Evolutionary conservation across 208 protist genomes (phyloP).

Genomic region (Leishmania aethiopica): DNA sequence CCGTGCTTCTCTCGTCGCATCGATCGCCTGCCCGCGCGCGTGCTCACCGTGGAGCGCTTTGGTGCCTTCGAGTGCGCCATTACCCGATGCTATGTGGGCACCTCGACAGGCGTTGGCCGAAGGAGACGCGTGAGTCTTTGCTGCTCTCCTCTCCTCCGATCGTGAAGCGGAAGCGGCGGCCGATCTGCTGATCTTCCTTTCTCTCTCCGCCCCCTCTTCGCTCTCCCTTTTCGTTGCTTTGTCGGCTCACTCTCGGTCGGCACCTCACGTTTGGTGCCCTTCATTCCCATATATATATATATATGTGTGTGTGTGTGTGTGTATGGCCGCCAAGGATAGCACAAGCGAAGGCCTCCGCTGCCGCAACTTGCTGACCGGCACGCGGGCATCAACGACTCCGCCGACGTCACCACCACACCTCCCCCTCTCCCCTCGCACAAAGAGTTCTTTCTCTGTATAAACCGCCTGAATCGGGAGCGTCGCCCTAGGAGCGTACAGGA

Average conservation of each 20-base stretch:
- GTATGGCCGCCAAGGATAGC: neutral
- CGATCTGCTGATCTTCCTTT: neutral
- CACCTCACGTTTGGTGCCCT: neutral
- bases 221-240: neutral
- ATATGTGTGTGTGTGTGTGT: too few species aligned
- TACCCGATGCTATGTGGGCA: neutral
- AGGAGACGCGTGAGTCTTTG: neutral
- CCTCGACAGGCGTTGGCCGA: neutral
- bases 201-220: neutral
- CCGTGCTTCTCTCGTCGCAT: neutral
- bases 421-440: neutral
- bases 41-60: neutral
- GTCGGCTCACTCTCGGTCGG: neutral
- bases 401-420: neutral
- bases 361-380: neutral
- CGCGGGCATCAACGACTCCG: neutral
- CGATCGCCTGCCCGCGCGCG: neutral
- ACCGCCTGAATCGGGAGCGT: neutral
- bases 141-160: neutral
- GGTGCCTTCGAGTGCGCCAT: neutral
- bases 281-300: neutral
- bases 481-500: too few species aligned
- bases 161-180: too few species aligned
- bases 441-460: neutral
- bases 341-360: neutral